These are phyloP conservation scores for Lactarius pseudohatsudake DNA, from an alignment of 768 basidiomycete species.

Conservation along the genomic window DNA sequence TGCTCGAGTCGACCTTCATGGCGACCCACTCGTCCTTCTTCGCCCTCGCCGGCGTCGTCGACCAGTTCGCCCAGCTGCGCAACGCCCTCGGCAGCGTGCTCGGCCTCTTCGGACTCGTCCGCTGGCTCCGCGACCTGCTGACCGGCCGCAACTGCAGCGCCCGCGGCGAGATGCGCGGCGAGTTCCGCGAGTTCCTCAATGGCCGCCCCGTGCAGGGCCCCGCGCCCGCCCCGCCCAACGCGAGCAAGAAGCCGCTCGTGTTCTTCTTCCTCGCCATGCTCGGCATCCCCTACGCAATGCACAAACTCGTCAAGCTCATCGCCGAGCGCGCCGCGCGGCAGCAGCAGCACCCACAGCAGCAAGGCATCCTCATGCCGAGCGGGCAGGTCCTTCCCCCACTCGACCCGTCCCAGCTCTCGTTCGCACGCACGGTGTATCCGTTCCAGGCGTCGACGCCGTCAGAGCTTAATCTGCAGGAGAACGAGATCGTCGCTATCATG, in stretches of 20 bases:
- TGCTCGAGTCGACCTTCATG: slow-evolving; percentile 97
- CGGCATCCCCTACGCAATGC: slow-evolving; percentile 92
- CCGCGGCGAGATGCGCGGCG: slow-evolving; percentile 48
- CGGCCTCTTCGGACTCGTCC: slow-evolving; percentile 84
- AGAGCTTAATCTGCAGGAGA: slow-evolving; percentile 79
- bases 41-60: slow-evolving; percentile 94
- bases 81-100: slow-evolving; percentile 93
- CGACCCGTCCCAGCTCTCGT: slow-evolving; percentile 78
- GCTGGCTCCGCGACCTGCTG: slow-evolving; percentile 76
- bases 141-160: slow-evolving; percentile 44
- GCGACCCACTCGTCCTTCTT: slow-evolving; percentile 95
- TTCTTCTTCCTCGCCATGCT: slow-evolving; percentile 92
- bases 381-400: slow-evolving; percentile 52
- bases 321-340: slow-evolving; percentile 57
- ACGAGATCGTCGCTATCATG: slow-evolving; percentile 92
- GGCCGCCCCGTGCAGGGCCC: slow-evolving; percentile 59
- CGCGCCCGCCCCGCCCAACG: slow-evolving; percentile 48
- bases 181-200: slow-evolving; percentile 76
- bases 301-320: slow-evolving; percentile 79
- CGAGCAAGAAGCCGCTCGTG: slow-evolving; percentile 86
- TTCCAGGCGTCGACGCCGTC: slow-evolving; percentile 73
- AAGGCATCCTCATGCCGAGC: slow-evolving; percentile 39
- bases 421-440: slow-evolving; percentile 78
- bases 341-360: slow-evolving; percentile 35
- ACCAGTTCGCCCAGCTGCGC: slow-evolving; percentile 89